Percentiles rank a stretch among this genome's conserved stretches.
Conservation (phyloP, 768 basidiomycete genomes). For the Boletus coccyginus region DNA sequence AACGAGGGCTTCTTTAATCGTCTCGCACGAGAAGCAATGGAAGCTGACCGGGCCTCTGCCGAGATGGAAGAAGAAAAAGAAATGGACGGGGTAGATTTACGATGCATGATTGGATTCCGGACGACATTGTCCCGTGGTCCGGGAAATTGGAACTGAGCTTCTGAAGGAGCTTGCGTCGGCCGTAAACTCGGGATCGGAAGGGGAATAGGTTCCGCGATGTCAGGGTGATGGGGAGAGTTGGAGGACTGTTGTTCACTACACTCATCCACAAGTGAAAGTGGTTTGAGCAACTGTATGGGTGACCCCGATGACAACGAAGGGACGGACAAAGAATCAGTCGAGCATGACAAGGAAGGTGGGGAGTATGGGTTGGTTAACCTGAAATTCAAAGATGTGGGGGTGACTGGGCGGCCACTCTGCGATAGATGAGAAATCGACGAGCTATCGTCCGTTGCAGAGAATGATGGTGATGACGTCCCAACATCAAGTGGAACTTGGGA, state of each 20-base stretch:
- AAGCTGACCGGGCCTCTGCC: conserved; percentile 37
- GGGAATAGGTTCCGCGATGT: conserved; percentile 30
- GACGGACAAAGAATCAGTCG: conserved; percentile 58
- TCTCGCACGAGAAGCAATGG: conserved; percentile 29
- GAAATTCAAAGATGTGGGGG: conserved; percentile 33
- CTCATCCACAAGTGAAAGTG: conserved; percentile 37
- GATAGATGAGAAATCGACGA: conserved; percentile 35
- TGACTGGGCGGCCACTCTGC: conserved; percentile 30
- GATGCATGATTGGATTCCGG: conserved; percentile 31
- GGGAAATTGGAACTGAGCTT: conserved; percentile 47
- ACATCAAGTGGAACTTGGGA: conserved; percentile 9
- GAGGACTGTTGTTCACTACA: conserved; percentile 24
- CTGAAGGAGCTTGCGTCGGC: conserved; percentile 11
- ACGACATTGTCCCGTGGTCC: conserved; percentile 29
- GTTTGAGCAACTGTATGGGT: conserved; percentile 32
- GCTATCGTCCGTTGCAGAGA: conserved; percentile 28
- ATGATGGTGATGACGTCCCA: conserved; percentile 25
- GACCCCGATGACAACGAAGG: conserved; percentile 50
- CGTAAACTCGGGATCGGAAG: conserved; percentile 26
- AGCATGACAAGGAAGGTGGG: conserved; percentile 55
- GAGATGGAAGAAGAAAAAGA: conserved; percentile 32
- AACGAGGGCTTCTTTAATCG: conserved; percentile 67
- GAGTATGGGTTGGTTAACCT: conserved; percentile 24
- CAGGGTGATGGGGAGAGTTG: conserved; percentile 24
- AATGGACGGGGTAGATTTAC: conserved; percentile 36